Conservation (phyloP, 192 early-diverging fungal species). For the Podila clonocystis region DNA sequence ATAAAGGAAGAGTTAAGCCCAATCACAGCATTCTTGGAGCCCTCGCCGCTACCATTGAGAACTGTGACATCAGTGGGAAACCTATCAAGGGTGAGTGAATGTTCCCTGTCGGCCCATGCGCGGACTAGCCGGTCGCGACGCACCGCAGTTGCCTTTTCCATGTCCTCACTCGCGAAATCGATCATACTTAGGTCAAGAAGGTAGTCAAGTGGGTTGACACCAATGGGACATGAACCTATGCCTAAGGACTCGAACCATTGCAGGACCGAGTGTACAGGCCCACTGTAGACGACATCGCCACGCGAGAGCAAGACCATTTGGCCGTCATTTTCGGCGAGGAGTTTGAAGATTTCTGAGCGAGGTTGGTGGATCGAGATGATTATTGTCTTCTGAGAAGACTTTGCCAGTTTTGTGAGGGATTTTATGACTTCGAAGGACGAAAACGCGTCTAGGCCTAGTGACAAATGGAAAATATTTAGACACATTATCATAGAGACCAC, state of each 20-base stretch:
- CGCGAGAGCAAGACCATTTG: constrained; percentile 45
- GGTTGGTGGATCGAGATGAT: constrained; percentile 95
- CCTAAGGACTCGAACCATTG: constrained; percentile 35
- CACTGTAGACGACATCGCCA: constrained; percentile 48
- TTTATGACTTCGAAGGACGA: constrained; percentile 51
- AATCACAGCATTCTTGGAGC: not conserved
- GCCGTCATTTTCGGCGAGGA: constrained; percentile 62
- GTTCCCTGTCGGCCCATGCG: constrained; percentile 31
- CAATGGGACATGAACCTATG: constrained; percentile 29
- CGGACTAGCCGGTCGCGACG: constrained; percentile 32
- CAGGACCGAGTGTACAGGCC: constrained; percentile 34
- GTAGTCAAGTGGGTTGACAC: constrained; percentile 44
- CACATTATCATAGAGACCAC: too few species aligned
- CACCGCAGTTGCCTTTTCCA: constrained; percentile 38
- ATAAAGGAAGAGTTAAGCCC: not conserved
- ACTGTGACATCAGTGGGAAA: not conserved
- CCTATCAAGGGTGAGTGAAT: not conserved
- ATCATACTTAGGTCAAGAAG: constrained; percentile 47
- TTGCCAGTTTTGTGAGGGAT: constrained; percentile 40
- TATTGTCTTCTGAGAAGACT: constrained; percentile 64
- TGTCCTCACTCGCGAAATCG: constrained; percentile 39
- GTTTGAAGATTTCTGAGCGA: constrained; percentile 77
- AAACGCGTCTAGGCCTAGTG: constrained; percentile 40
- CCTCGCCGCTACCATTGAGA: constrained; percentile 13
- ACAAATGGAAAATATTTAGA: not conserved